Percentiles rank a stretch among this genome's conserved stretches.
Conservation (phyloP, 768 basidiomycete species). For the Podaxis sp. region DNA sequence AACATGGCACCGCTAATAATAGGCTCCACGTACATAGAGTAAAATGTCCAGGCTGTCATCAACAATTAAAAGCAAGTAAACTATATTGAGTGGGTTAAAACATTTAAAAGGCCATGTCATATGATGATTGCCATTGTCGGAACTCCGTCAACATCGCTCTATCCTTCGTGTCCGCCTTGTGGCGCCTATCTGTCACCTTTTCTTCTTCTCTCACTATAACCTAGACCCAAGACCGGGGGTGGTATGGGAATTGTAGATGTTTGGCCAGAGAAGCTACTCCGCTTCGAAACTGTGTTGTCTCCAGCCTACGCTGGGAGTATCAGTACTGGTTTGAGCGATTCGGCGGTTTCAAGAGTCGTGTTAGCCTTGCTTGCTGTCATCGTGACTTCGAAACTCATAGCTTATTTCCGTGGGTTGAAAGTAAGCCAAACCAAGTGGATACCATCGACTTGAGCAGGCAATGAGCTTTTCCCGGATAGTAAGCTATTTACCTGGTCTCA, state of each 20-base stretch:
- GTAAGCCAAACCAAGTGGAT: constrained; percentile 17
- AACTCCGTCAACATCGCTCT: background rate
- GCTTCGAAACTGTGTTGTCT: background rate
- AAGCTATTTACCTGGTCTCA: constrained; percentile 32
- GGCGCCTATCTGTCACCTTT: background rate
- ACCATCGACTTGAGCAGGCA: background rate
- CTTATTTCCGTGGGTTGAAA: constrained; percentile 25
- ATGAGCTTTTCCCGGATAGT: constrained; percentile 24
- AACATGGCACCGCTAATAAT: too few species aligned
- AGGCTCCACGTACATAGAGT: too few species aligned
- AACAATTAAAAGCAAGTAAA: too few species aligned
- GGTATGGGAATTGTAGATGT: background rate
- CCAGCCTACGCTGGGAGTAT: too few species aligned
- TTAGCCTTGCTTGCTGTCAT: constrained; percentile 18
- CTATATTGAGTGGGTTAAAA: too few species aligned
- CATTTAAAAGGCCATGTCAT: background rate
- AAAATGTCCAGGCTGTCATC: too few species aligned
- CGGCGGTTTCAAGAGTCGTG: background rate
- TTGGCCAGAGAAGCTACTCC: background rate
- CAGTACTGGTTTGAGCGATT: background rate
- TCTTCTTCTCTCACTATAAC: background rate
- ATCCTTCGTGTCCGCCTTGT: background rate
- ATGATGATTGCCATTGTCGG: background rate
- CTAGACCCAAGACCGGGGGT: background rate
- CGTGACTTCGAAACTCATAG: constrained; percentile 26